These are phyloP conservation scores for Neurospora sp. DNA, from an alignment of 495 filamentous ascomycete genomes.

Conservation along the genomic window DNA sequence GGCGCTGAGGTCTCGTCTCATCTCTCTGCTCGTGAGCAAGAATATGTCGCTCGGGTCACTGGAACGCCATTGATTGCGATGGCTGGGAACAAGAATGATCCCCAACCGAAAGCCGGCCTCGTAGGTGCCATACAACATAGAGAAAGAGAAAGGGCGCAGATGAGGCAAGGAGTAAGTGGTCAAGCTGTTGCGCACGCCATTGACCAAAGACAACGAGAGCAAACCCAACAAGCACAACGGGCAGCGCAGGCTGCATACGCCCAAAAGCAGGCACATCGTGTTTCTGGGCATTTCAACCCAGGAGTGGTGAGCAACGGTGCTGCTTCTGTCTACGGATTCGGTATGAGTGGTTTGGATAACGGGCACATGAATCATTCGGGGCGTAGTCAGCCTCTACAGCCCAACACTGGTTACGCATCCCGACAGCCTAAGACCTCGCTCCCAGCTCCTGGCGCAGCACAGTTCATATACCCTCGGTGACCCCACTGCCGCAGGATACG, in stretches of 20 bases:
- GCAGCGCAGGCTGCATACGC: conserved; percentile 20
- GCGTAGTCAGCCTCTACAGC: conserved; percentile 4
- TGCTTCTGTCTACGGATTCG: conserved; percentile 21
- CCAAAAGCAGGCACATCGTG: conserved; percentile 26
- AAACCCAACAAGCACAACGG: conserved; percentile 32
- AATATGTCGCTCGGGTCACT: conserved; percentile 82
- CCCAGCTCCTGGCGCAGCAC: conserved; percentile 13
- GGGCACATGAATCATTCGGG: conserved; percentile 1
- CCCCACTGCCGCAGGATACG: conserved; percentile 1
- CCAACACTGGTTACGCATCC: conserved; percentile 1
- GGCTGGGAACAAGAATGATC: conserved; percentile 41
- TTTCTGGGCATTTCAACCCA: conserved; percentile 11
- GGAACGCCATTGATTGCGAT: conserved; percentile 72
- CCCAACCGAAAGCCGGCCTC: conserved; percentile 48
- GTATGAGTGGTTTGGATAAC: conserved; percentile 6
- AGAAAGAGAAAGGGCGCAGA: conserved; percentile 61
- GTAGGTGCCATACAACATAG: conserved; percentile 68
- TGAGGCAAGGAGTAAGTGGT: conserved; percentile 60
- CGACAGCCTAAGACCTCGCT: conserved; percentile 3
- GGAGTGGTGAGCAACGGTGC: conserved; percentile 10
- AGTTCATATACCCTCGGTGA: conserved; percentile 3
- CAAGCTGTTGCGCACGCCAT: conserved; percentile 74
- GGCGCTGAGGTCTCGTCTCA: conserved; percentile 49
- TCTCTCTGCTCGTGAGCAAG: conserved; percentile 87
- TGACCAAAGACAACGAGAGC: conserved; percentile 57